Conservation (phyloP, 2,329 filamentous ascomycete species). For the Coniochaeta ligniaria region DNA sequence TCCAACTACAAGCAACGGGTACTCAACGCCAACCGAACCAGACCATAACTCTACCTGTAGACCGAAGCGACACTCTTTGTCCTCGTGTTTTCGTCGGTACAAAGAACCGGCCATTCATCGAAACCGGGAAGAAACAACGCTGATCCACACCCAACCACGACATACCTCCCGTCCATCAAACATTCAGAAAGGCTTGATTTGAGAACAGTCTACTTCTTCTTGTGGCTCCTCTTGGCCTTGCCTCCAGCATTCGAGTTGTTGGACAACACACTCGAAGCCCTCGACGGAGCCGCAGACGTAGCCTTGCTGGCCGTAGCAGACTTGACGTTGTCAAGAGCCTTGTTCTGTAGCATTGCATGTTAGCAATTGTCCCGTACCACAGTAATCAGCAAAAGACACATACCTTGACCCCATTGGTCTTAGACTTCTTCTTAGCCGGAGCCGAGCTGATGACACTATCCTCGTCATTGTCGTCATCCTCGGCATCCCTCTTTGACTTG, state of each 20-base stretch:
- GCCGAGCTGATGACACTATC: slow-evolving; percentile 71
- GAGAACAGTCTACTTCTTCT: slow-evolving; percentile 32
- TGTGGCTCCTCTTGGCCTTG: slow-evolving; percentile 36
- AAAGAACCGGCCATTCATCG: background rate
- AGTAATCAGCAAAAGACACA: slow-evolving; percentile 19
- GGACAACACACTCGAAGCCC: slow-evolving; percentile 83
- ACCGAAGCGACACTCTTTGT: background rate
- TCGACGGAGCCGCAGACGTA: slow-evolving; percentile 69
- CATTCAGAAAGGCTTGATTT: background rate
- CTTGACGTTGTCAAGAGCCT: slow-evolving; percentile 85
- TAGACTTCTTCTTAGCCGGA: slow-evolving; percentile 91
- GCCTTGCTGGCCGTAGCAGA: slow-evolving; percentile 60
- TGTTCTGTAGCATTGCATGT: slow-evolving; percentile 57
- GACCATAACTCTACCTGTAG: background rate
- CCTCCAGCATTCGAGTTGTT: slow-evolving; percentile 49
- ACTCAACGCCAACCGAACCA: background rate
- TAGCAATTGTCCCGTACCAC: background rate
- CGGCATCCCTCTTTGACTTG: slow-evolving; percentile 62
- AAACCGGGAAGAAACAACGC: background rate
- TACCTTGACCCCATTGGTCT: slow-evolving; percentile 77
- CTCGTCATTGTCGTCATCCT: slow-evolving; percentile 80
- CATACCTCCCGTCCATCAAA: background rate
- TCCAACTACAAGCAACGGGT: background rate
- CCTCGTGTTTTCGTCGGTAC: background rate
- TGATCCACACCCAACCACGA: background rate